Percentiles rank a stretch among this genome's conserved stretches.
Evolutionary conservation across 108 stramenopile genomes (phyloP).

Genomic region (Nitzschia sp.): DNA sequence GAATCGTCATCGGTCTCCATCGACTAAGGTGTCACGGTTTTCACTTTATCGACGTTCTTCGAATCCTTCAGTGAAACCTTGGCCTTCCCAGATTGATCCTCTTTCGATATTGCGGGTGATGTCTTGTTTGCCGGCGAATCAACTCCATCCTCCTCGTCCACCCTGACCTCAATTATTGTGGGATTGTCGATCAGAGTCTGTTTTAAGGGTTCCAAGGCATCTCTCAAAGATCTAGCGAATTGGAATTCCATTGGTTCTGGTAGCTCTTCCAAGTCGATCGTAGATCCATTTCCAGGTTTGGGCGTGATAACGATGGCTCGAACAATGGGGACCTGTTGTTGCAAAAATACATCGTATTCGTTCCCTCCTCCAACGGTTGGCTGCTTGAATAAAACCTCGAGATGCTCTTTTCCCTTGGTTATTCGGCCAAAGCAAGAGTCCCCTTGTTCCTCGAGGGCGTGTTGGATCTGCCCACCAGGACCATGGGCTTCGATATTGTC

Average conservation of each 20-base stretch:
- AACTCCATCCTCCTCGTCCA: neutral
- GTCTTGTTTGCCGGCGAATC: too few species aligned
- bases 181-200: neutral
- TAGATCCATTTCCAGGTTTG: constrained; percentile 4
- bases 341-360: constrained; percentile 23
- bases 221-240: constrained; percentile 7
- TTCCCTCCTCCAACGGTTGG: neutral
- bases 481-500: constrained; percentile 85
- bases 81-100: too few species aligned
- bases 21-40: too few species aligned
- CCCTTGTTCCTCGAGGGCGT: constrained; percentile 76
- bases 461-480: constrained; percentile 77
- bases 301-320: constrained; percentile 35
- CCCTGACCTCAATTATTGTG: neutral
- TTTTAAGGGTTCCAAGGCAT: neutral
- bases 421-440: constrained; percentile 89
- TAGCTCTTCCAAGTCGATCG: neutral
- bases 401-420: neutral
- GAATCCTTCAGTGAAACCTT: too few species aligned
- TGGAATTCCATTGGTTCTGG: constrained; percentile 11
- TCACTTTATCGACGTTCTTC: too few species aligned
- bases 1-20: too few species aligned
- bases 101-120: too few species aligned
- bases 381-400: constrained; percentile 1
- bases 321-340: constrained; percentile 35